phyloP scores from a whole-genome alignment of 345 rosid genomes.

The Laguncularia racemosa region DNA sequence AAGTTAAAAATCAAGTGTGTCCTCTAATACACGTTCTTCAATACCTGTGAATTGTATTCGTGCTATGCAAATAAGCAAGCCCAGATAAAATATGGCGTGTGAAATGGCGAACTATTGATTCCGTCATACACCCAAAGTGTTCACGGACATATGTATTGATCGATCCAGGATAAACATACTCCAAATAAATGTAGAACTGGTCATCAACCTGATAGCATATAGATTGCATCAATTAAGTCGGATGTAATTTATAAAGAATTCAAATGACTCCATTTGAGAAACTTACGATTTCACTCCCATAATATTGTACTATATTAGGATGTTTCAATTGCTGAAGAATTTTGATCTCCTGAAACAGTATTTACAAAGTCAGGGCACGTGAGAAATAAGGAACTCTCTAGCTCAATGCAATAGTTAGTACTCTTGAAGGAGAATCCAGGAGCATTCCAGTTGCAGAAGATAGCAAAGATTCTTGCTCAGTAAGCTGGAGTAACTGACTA shows the following conservation, averaged over 20 bases:
- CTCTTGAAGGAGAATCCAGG: too few species aligned
- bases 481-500: too few species aligned
- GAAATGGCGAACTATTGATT: slow-evolving; percentile 62
- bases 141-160: slow-evolving; percentile 45
- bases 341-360: slow-evolving; percentile 47
- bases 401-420: background rate
- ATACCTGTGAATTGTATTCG: slow-evolving; percentile 61
- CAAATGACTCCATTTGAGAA: background rate
- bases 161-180: slow-evolving; percentile 63
- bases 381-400: background rate
- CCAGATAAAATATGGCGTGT: slow-evolving; percentile 69
- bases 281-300: slow-evolving; percentile 61
- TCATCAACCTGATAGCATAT: slow-evolving; percentile 42
- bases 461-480: too few species aligned
- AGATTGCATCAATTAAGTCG: background rate
- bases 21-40: slow-evolving; percentile 1
- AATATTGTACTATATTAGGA: slow-evolving; percentile 68
- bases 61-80: slow-evolving; percentile 52
- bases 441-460: too few species aligned
- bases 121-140: slow-evolving; percentile 50
- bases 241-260: background rate
- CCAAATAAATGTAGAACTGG: slow-evolving; percentile 56
- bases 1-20: background rate
- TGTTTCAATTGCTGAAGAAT: slow-evolving; percentile 39
- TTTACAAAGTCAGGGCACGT: background rate